A percentile compares a stretch with the other conserved stretches of the same genome.
Conservation (phyloP, 306 rosid genomes). For the Heteromeles arbutifolia region DNA sequence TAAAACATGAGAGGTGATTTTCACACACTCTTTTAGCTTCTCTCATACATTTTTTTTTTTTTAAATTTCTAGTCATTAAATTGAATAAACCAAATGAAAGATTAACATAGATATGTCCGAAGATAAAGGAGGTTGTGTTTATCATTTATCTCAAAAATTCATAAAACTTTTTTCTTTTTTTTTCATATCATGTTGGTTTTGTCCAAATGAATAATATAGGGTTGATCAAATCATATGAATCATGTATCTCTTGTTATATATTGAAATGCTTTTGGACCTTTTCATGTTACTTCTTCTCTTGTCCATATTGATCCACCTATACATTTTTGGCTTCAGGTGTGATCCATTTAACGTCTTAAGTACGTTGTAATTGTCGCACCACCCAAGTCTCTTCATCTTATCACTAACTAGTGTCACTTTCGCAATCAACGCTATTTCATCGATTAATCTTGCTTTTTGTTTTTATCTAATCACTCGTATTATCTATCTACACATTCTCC, state of each 20-base stretch:
- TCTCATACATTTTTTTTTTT: too few species aligned
- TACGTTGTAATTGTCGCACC: neutral
- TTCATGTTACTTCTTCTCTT: too few species aligned
- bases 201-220: neutral
- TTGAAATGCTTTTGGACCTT: too few species aligned
- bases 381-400: neutral
- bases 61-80: too few species aligned
- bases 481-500: neutral
- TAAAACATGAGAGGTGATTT: neutral
- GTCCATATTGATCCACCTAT: too few species aligned
- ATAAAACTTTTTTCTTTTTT: too few species aligned
- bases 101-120: neutral
- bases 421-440: neutral
- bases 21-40: too few species aligned
- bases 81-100: too few species aligned
- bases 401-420: neutral
- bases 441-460: neutral
- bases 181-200: neutral
- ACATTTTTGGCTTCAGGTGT: too few species aligned
- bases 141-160: neutral
- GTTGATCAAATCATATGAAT: neutral
- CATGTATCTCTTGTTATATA: too few species aligned
- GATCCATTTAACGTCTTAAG: neutral
- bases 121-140: too few species aligned
- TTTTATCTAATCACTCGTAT: neutral